Evolutionary conservation across 768 basidiomycete genomes (phyloP).

Genomic region (Russula foetens): DNA sequence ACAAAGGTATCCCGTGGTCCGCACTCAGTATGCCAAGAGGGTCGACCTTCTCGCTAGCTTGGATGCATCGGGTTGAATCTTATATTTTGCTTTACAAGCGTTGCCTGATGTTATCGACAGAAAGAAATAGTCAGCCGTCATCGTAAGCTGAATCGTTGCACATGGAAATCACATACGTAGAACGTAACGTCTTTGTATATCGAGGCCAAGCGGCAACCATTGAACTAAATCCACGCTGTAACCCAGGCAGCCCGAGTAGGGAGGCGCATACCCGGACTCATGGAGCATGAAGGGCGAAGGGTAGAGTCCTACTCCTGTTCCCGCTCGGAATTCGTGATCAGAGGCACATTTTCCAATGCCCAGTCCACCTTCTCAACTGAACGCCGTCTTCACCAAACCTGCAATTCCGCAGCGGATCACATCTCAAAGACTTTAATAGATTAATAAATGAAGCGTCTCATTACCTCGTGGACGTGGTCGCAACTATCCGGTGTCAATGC

Average conservation of each 20-base stretch:
- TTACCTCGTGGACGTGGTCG: slow-evolving; percentile 67
- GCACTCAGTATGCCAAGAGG: slow-evolving; percentile 67
- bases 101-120: slow-evolving; percentile 36
- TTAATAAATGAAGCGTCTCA: too few species aligned
- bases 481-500: slow-evolving; percentile 40
- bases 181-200: too few species aligned
- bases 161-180: too few species aligned
- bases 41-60: slow-evolving; percentile 46
- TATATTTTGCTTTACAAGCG: slow-evolving; percentile 36
- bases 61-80: slow-evolving; percentile 50
- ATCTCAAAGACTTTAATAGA: too few species aligned
- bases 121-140: slow-evolving; percentile 26
- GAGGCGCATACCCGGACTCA: slow-evolving; percentile 54
- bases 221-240: slow-evolving; percentile 67
- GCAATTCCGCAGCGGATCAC: too few species aligned
- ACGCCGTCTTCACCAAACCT: slow-evolving; percentile 79
- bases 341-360: slow-evolving; percentile 48
- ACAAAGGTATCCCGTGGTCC: slow-evolving; percentile 79
- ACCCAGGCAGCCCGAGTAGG: slow-evolving; percentile 57
- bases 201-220: too few species aligned
- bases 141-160: slow-evolving; percentile 66
- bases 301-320: slow-evolving; percentile 69
- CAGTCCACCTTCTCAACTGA: slow-evolving; percentile 77
- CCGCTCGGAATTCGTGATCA: slow-evolving; percentile 56
- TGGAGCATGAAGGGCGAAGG: slow-evolving; percentile 64